Evolutionary conservation across 1,139 yeast species (phyloP).

Genomic region (Yamadazyma oceani): DNA sequence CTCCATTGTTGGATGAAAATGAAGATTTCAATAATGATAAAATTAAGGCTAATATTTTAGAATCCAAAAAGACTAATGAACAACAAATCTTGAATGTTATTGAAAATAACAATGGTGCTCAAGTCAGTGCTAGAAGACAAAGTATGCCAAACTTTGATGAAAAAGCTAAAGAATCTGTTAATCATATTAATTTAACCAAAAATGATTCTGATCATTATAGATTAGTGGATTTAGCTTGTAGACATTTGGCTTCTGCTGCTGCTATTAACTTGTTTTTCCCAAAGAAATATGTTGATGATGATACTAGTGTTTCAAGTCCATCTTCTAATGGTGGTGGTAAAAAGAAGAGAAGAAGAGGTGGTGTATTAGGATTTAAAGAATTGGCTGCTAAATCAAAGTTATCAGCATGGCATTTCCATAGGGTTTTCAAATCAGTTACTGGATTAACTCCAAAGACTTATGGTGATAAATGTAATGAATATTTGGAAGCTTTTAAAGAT

Average conservation of each 20-base stretch:
- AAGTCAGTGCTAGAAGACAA: slow-evolving; percentile 25
- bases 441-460: slow-evolving; percentile 86
- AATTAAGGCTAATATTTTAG: slow-evolving; percentile 42
- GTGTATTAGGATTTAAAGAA: slow-evolving; percentile 85
- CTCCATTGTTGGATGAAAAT: slow-evolving; percentile 50
- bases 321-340: slow-evolving; percentile 21
- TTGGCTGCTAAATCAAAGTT: slow-evolving; percentile 81
- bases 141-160: slow-evolving; percentile 27
- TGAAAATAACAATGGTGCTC: slow-evolving; percentile 14
- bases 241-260: slow-evolving; percentile 82
- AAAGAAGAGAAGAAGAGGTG: slow-evolving; percentile 73
- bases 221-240: slow-evolving; percentile 76
- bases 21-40: slow-evolving; percentile 40
- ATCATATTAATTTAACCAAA: slow-evolving; percentile 39
- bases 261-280: slow-evolving; percentile 48
- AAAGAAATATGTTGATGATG: slow-evolving; percentile 15
- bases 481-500: slow-evolving; percentile 41
- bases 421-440: slow-evolving; percentile 83
- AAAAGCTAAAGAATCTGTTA: slow-evolving; percentile 11
- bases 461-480: slow-evolving; percentile 85
- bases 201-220: slow-evolving; percentile 69
- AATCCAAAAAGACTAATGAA: slow-evolving; percentile 28
- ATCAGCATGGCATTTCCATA: slow-evolving; percentile 93
- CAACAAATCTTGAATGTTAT: slow-evolving; percentile 27
- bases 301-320: slow-evolving; percentile 3